Base-by-base conservation (phyloP, 2,329 filamentous ascomycete genomes). In the Alternaria gansuensis region DNA sequence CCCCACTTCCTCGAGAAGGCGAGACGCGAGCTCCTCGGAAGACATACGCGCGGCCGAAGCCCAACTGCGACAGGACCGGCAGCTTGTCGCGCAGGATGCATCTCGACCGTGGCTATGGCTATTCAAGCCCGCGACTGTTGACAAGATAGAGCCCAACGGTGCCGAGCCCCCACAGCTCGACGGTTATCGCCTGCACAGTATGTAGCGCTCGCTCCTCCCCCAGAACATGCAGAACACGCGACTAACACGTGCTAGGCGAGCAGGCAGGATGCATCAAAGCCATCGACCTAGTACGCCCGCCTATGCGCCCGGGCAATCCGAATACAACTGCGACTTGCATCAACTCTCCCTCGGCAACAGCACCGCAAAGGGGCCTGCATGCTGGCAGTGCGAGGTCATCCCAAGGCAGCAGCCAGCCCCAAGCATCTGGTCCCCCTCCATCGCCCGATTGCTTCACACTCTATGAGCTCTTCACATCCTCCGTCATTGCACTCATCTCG, bases 391-490 rank as follows among this genome's bases (percentile, higher is more conserved):
- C 58, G n/a, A 68, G 70, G 23, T 46, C 62, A 11, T 28, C 65
- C 13, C 69, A 72, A 21, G 60, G 51, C 31, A 65, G 46, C 46
- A 55, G 44, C 29, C 72, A 71, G 48, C 14, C 49, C 28, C 56
- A 49, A 17, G n/a, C 50, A 23, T 56, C 46, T 13, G 63, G 65
- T 21, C 62, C 69, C 28, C 68, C 60, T 31, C 70, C 67, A 37
- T 64, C 66, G 11, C 66, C 72, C 24, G 75, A 78, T 57, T 71
- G 61, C 58, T 70, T 71, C 37, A 62, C 69, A 28, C 59, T 78
- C 33, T 79, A 79, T 67, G 74, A 76, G 59, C 66, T 77, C 33
- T 77, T 78, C 65, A 74, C 68, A 5, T 75, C 76, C 28, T 73
- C 77, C 44, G 70, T 79, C 45, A 62, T 75, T 54, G 75, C 73